Evolutionary conservation across 495 filamentous ascomycete genomes (phyloP).

Genomic region (Hypoxylon fragiforme): DNA sequence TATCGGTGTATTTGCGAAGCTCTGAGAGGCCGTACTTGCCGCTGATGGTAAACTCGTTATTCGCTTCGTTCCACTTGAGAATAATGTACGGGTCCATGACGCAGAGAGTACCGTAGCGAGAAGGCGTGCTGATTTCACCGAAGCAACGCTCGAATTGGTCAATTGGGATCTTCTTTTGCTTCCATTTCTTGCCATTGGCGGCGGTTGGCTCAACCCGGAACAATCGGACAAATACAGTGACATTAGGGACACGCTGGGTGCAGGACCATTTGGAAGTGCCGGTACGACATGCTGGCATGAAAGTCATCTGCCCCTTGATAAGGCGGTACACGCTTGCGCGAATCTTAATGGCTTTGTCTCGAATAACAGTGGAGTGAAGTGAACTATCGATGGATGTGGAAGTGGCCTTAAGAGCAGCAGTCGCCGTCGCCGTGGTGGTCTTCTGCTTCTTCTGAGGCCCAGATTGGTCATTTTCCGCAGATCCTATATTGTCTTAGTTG

Average conservation of each 20-base stretch:
- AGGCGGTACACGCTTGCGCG: slow-evolving; percentile 1
- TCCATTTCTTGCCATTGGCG: slow-evolving; percentile 11
- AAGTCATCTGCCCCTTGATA: slow-evolving; percentile 11
- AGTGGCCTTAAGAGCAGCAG: too few species aligned
- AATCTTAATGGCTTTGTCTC: slow-evolving; percentile 2
- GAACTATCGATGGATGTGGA: too few species aligned
- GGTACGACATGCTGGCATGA: not conserved
- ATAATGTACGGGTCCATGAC: slow-evolving; percentile 3
- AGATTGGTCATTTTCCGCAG: too few species aligned
- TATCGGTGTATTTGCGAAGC: not conserved
- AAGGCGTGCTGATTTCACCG: not conserved
- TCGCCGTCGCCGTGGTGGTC: too few species aligned
- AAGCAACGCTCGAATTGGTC: not conserved
- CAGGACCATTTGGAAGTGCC: slow-evolving; percentile 1
- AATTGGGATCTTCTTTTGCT: slow-evolving; percentile 12
- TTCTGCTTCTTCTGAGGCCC: too few species aligned
- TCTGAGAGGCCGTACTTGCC: slow-evolving; percentile 7
- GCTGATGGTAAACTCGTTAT: slow-evolving; percentile 6
- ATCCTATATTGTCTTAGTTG: too few species aligned
- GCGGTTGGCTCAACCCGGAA: slow-evolving; percentile 3
- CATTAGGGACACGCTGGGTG: not conserved
- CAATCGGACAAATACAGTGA: slow-evolving; percentile 6
- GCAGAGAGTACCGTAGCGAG: slow-evolving; percentile 1
- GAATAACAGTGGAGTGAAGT: too few species aligned
- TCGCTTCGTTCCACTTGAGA: slow-evolving; percentile 4